phyloP scores from a whole-genome alignment of 371 early-diverging fungal genomes.

The Mortierella sp. region DNA sequence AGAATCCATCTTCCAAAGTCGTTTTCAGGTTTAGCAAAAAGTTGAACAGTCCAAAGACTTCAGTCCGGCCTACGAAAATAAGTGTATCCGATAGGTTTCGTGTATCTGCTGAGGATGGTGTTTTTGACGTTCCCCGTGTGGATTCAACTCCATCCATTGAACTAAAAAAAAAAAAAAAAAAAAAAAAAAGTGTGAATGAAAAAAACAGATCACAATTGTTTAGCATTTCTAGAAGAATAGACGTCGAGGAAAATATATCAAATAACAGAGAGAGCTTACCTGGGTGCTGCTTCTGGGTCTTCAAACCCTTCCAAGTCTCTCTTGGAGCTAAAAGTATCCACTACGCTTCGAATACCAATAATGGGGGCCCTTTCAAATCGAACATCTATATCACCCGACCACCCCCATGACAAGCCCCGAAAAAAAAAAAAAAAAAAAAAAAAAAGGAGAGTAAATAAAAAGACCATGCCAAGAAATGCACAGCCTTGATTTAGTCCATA shows the following conservation, averaged over 20 bases:
- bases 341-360: slow-evolving; percentile 20
- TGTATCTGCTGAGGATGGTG: too few relatives aligned
- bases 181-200: too few relatives aligned
- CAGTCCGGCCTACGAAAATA: slow-evolving; percentile 23
- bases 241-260: too few relatives aligned
- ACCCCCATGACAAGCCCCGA: too few relatives aligned
- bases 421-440: not conserved
- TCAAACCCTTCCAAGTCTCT: slow-evolving; percentile 30
- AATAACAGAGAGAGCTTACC: slow-evolving; percentile 6
- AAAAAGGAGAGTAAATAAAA: not conserved
- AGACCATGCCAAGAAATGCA: too few relatives aligned
- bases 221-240: too few relatives aligned
- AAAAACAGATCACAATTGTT: too few relatives aligned
- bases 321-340: slow-evolving; percentile 37
- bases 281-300: slow-evolving; percentile 16
- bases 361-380: slow-evolving; percentile 20
- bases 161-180: too few relatives aligned
- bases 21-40: slow-evolving; percentile 34
- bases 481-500: too few relatives aligned
- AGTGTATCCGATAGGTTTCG: slow-evolving; percentile 29
- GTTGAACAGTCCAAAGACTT: slow-evolving; percentile 42
- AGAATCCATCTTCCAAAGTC: slow-evolving; percentile 35
- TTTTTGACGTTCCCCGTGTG: too few relatives aligned
- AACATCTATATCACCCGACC: slow-evolving; percentile 18
- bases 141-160: too few relatives aligned